A percentile compares a stretch with the other conserved stretches of the same genome.
Evolutionary conservation across 1,139 yeast genomes (phyloP).

Genomic region (Kodamaea plutei): DNA sequence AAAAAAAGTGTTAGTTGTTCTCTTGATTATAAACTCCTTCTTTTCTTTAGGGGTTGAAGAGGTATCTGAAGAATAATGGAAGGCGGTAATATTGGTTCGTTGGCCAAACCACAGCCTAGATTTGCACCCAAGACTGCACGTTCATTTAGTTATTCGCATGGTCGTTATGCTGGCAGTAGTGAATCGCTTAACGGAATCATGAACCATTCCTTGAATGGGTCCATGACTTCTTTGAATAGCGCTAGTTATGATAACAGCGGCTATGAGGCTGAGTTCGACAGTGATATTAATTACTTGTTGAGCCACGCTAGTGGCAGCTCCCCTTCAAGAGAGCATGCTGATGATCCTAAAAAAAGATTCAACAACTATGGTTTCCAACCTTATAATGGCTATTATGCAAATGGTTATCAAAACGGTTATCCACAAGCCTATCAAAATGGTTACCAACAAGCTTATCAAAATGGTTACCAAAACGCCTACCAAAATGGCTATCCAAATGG

Average conservation of each 20-base stretch:
- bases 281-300: conserved; percentile 20
- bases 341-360: not conserved
- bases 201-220: conserved; percentile 5
- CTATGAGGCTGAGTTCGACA: conserved; percentile 14
- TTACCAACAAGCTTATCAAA: conserved; percentile 1
- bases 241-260: conserved; percentile 1
- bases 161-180: conserved; percentile 2
- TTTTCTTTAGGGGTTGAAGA: conserved; percentile 1
- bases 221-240: conserved; percentile 4
- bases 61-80: conserved; percentile 1
- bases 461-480: conserved; percentile 1
- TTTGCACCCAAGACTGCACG: conserved; percentile 3
- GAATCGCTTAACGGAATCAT: conserved; percentile 3
- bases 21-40: conserved; percentile 3
- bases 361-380: not conserved
- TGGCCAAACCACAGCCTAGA: conserved; percentile 4
- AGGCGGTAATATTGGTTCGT: conserved; percentile 3
- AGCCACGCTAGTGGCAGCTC: conserved; percentile 3
- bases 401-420: not conserved
- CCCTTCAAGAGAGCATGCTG: conserved; percentile 1
- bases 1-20: conserved; percentile 4
- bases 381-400: not conserved
- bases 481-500: conserved; percentile 1
- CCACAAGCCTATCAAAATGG: conserved; percentile 1
- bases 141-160: conserved; percentile 2